These are phyloP conservation scores for Rhizopus delemar DNA, from an alignment of 371 early-diverging fungal genomes.

Conservation along the genomic window DNA sequence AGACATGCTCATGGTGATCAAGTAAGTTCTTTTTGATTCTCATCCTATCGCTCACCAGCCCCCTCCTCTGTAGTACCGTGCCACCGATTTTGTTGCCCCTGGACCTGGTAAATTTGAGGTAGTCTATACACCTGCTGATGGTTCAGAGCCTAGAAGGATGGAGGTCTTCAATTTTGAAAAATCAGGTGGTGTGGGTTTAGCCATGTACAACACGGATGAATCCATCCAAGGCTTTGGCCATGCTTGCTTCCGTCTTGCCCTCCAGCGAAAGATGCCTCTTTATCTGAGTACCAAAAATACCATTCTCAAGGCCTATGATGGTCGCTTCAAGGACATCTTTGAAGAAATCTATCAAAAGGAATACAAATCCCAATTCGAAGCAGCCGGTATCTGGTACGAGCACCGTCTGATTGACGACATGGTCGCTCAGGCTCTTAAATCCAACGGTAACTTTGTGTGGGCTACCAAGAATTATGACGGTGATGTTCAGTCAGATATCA, in stretches of 20 bases:
- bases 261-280: slow-evolving; percentile 82
- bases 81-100: slow-evolving; percentile 89
- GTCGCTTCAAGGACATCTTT: slow-evolving; percentile 98
- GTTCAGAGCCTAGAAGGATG: slow-evolving; percentile 61
- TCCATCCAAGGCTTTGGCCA: slow-evolving; percentile 94
- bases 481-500: slow-evolving; percentile 91
- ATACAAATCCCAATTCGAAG: slow-evolving; percentile 75
- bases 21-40: slow-evolving; percentile 42
- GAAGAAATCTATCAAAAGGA: slow-evolving; percentile 80
- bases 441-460: slow-evolving; percentile 93
- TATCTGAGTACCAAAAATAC: slow-evolving; percentile 98
- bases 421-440: slow-evolving; percentile 97
- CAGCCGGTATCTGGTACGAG: slow-evolving; percentile 90
- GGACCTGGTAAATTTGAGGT: slow-evolving; percentile 91
- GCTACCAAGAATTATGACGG: slow-evolving; percentile 97
- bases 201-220: slow-evolving; percentile 94
- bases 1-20: slow-evolving; percentile 98
- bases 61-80: slow-evolving; percentile 78
- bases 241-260: slow-evolving; percentile 92
- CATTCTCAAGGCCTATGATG: slow-evolving; percentile 96
- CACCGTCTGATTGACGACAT: slow-evolving; percentile 97
- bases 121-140: slow-evolving; percentile 84
- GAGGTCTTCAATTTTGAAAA: slow-evolving; percentile 79
- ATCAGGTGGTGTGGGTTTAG: slow-evolving; percentile 87
- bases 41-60: background rate